Evolutionary conservation across 805 yeast species (phyloP).

Genomic region (Yamadazyma scolyti): DNA sequence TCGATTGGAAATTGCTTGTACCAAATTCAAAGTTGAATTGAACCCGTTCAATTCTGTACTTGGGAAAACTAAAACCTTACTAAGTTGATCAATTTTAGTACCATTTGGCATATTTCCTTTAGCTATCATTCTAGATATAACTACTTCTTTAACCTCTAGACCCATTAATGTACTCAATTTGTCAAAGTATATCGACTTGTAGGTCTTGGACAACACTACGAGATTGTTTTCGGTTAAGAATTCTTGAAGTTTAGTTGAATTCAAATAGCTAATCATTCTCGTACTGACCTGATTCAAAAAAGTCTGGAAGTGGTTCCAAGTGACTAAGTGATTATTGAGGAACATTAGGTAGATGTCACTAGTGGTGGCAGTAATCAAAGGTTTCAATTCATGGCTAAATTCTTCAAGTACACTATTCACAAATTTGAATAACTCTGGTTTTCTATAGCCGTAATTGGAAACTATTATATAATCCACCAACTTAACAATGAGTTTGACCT

Average conservation of each 20-base stretch:
- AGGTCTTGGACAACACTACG: conserved; percentile 25
- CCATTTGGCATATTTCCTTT: conserved; percentile 25
- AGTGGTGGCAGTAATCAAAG: conserved; percentile 3
- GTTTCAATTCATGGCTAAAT: conserved; percentile 1
- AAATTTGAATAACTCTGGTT: conserved; percentile 18
- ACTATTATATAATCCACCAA: conserved; percentile 27
- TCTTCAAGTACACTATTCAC: conserved; percentile 2
- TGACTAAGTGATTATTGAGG: conserved; percentile 12
- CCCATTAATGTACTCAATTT: conserved; percentile 15
- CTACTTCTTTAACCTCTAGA: conserved; percentile 18
- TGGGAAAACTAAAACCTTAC: conserved; percentile 19
- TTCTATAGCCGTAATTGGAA: conserved; percentile 32
- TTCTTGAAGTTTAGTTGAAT: conserved; percentile 11
- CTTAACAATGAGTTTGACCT: conserved; percentile 18
- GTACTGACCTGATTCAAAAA: conserved; percentile 8
- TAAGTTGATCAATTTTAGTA: conserved; percentile 32
- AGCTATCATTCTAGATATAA: conserved; percentile 32
- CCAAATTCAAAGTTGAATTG: conserved; percentile 2
- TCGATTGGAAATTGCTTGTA: conserved; percentile 5
- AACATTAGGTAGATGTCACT: conserved; percentile 5
- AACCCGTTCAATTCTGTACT: background rate
- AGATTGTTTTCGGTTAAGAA: conserved; percentile 32
- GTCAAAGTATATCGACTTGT: conserved; percentile 19
- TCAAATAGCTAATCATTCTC: conserved; percentile 9
- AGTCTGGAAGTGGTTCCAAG: conserved; percentile 11